These are phyloP conservation scores for Yarrowia hollandica DNA, from an alignment of 805 yeast species.

Conservation along the genomic window DNA sequence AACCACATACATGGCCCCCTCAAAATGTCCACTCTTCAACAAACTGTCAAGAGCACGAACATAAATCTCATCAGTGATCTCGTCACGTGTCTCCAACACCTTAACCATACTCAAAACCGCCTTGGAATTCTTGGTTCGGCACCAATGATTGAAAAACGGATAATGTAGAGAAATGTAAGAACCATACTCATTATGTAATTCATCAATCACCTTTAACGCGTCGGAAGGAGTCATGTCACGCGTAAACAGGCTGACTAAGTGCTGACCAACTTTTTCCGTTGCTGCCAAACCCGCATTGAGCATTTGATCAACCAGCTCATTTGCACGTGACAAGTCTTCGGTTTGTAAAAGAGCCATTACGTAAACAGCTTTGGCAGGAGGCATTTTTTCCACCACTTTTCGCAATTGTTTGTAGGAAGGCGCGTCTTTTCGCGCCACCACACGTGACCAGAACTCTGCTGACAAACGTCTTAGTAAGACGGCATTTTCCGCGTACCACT, in stretches of 20 bases:
- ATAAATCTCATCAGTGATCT: not conserved
- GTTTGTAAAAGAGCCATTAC: not conserved
- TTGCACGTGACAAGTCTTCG: not conserved
- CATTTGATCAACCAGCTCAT: not conserved
- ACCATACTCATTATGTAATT: not conserved
- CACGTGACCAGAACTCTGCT: not conserved
- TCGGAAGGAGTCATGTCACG: not conserved
- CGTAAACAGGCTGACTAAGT: slow-evolving; percentile 2
- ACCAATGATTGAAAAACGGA: slow-evolving; percentile 24
- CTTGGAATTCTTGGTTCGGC: not conserved
- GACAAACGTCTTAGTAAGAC: not conserved
- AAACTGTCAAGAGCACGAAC: not conserved
- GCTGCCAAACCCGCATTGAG: slow-evolving; percentile 7
- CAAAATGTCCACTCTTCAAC: not conserved
- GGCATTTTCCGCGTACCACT: not conserved
- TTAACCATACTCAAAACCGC: not conserved
- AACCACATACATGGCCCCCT: not conserved
- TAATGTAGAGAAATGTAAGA: not conserved
- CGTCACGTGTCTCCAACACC: not conserved
- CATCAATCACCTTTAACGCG: not conserved
- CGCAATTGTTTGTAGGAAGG: not conserved
- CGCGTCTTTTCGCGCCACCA: not conserved
- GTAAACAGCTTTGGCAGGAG: not conserved
- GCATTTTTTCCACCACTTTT: not conserved
- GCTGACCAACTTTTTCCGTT: not conserved